Conservation (phyloP, 805 yeast species). For the Candida parachauliodes region DNA sequence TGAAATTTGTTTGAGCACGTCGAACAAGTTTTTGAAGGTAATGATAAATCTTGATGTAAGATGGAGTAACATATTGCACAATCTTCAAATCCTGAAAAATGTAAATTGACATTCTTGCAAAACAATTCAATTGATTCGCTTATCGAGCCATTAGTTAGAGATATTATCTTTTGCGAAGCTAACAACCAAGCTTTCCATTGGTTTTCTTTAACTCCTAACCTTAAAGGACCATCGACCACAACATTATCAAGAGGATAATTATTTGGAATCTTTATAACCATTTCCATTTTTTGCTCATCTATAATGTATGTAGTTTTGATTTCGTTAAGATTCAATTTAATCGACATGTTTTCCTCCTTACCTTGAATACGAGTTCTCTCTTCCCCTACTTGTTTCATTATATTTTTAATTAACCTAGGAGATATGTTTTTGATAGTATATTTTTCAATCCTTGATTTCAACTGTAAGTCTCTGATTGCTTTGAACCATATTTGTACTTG, state of each 20-base stretch:
- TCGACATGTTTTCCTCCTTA: conserved; percentile 45
- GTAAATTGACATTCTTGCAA: conserved; percentile 71
- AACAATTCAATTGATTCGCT: conserved; percentile 65
- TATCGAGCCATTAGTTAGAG: conserved; percentile 70
- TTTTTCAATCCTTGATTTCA: conserved; percentile 56
- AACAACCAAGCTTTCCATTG: conserved; percentile 95
- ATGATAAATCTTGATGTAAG: conserved; percentile 81
- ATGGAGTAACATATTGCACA: conserved; percentile 97
- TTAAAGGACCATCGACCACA: conserved; percentile 67
- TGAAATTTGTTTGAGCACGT: conserved; percentile 95
- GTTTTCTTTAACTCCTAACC: conserved; percentile 85
- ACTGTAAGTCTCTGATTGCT: conserved; percentile 62
- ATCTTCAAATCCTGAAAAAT: conserved; percentile 91
- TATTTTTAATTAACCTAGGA: conserved; percentile 56
- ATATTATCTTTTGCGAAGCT: conserved; percentile 80
- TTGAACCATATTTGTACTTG: conserved; percentile 66
- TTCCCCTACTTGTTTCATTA: conserved; percentile 48
- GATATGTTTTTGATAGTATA: conserved; percentile 63
- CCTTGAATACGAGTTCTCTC: conserved; percentile 32
- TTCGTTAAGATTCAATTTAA: conserved; percentile 67
- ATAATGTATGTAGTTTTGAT: conserved; percentile 69
- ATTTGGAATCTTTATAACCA: conserved; percentile 68
- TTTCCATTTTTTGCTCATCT: conserved; percentile 84
- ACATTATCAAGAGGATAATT: conserved; percentile 78
- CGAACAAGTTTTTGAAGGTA: conserved; percentile 84